Percentiles rank a stretch among this genome's conserved stretches.
phyloP scores from a whole-genome alignment of 2,329 filamentous ascomycete genomes.

The Exophiala viscosa region DNA sequence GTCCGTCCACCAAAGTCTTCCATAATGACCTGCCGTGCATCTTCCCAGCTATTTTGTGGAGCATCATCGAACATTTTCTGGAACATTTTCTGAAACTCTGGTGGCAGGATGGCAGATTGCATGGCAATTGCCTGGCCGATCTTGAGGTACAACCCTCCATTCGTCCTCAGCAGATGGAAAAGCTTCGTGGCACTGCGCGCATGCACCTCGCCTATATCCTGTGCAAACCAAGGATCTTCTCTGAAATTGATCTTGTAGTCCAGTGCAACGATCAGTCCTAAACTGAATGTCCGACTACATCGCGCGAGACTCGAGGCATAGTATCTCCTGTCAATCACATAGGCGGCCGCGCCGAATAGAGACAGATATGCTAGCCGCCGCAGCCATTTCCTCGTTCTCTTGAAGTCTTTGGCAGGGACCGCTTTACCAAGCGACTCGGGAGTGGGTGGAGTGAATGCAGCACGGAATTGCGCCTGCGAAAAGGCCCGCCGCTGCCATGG shows the following conservation, averaged over 20 bases:
- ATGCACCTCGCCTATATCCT: slow-evolving; percentile 74
- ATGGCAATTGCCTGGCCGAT: slow-evolving; percentile 98
- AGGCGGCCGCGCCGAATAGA: slow-evolving; percentile 58
- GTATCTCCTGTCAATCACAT: slow-evolving; percentile 66
- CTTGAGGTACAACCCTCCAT: slow-evolving; percentile 94
- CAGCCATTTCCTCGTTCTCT: slow-evolving; percentile 68
- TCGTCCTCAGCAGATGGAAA: slow-evolving; percentile 74
- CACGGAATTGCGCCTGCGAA: slow-evolving; percentile 31
- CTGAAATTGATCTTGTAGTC: slow-evolving; percentile 98
- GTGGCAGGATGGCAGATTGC: slow-evolving; percentile 90
- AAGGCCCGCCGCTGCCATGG: slow-evolving; percentile 16
- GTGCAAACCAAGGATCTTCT: slow-evolving; percentile 68
- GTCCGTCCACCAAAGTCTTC: slow-evolving; percentile 83
- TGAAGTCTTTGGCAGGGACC: slow-evolving; percentile 66
- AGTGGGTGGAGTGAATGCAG: slow-evolving; percentile 66
- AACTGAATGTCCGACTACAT: slow-evolving; percentile 74
- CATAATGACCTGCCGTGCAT: slow-evolving; percentile 77
- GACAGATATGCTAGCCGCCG: slow-evolving; percentile 66
- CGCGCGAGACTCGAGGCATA: slow-evolving; percentile 77
- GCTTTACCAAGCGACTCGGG: slow-evolving; percentile 75
- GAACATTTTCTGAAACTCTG: slow-evolving; percentile 96
- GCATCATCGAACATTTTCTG: slow-evolving; percentile 96
- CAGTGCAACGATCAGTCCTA: slow-evolving; percentile 73
- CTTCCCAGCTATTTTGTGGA: slow-evolving; percentile 83
- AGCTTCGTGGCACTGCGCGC: slow-evolving; percentile 76